Evolutionary conservation across 2,329 filamentous ascomycete species (phyloP).

Genomic region (Diaporthe vexans): DNA sequence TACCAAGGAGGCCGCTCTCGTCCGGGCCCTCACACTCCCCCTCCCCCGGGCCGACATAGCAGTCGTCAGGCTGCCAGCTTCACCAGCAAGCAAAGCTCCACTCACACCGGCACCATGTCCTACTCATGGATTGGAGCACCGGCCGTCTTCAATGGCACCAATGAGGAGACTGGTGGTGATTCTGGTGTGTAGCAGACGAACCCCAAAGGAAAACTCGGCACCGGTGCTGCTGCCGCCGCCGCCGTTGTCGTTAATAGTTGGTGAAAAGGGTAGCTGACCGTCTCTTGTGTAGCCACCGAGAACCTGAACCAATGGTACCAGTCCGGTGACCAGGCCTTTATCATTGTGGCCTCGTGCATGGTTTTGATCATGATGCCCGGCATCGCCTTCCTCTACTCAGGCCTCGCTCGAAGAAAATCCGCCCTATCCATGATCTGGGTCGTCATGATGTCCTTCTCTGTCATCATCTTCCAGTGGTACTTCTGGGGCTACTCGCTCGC

Average conservation of each 20-base stretch:
- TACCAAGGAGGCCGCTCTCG: neutral
- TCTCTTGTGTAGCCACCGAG: conserved; percentile 70
- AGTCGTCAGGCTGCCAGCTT: conserved; percentile 11
- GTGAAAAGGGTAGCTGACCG: conserved; percentile 36
- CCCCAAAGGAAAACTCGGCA: conserved; percentile 3
- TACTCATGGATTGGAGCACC: conserved; percentile 73
- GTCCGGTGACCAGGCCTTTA: conserved; percentile 93
- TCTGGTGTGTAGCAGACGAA: conserved; percentile 72
- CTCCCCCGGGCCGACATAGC: neutral
- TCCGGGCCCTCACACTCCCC: neutral
- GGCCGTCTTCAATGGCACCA: conserved; percentile 73
- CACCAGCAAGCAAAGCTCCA: conserved; percentile 7
- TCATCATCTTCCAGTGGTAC: conserved; percentile 98
- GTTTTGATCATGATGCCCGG: conserved; percentile 97
- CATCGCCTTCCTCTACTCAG: conserved; percentile 97
- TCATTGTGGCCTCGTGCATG: conserved; percentile 90
- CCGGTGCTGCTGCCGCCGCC: neutral
- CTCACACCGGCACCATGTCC: conserved; percentile 59
- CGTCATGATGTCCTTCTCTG: conserved; percentile 91
- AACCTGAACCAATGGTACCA: conserved; percentile 98
- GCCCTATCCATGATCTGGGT: conserved; percentile 98
- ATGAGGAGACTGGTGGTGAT: conserved; percentile 78
- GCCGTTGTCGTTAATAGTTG: neutral
- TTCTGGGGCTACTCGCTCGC: conserved; percentile 99
- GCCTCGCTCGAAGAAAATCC: conserved; percentile 96